Evolutionary conservation across 2,329 filamentous ascomycete species (phyloP).

Genomic region (Diaporthe citriasiana): DNA sequence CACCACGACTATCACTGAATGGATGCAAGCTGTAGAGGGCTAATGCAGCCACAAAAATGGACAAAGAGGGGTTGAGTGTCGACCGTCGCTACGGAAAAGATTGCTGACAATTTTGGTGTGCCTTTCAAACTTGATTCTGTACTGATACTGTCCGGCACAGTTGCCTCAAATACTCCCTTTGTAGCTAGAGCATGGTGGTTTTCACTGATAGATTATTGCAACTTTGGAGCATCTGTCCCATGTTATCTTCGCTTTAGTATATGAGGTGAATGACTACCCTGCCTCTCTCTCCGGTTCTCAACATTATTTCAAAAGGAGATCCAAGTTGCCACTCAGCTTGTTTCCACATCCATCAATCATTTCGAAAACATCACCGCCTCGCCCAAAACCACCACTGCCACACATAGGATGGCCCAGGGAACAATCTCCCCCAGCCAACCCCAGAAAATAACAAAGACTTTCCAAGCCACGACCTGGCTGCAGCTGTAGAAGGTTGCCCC

Average conservation of each 20-base stretch:
- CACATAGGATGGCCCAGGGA: constrained; percentile 43
- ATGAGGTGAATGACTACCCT: not conserved
- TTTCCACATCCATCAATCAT: not conserved
- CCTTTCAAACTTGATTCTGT: not conserved
- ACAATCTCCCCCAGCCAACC: constrained; percentile 36
- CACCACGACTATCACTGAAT: constrained; percentile 40
- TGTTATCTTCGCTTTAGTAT: not conserved
- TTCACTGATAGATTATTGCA: not conserved
- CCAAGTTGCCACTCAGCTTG: not conserved
- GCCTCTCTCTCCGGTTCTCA: not conserved
- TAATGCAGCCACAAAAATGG: not conserved
- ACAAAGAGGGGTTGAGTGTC: not conserved
- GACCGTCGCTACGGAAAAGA: not conserved
- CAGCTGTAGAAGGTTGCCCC: constrained; percentile 21
- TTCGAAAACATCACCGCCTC: constrained; percentile 37
- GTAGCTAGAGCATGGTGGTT: not conserved
- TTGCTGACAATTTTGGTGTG: constrained; percentile 18
- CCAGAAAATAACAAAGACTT: not conserved
- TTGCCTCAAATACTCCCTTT: not conserved
- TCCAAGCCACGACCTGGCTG: constrained; percentile 3
- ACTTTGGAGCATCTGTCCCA: not conserved
- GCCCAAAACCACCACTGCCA: constrained; percentile 38
- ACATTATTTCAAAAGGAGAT: not conserved
- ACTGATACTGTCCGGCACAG: not conserved
- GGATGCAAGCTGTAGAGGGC: not conserved